phyloP scores from a whole-genome alignment of 2,329 filamentous ascomycete genomes.

The Diaporthe velutina region DNA sequence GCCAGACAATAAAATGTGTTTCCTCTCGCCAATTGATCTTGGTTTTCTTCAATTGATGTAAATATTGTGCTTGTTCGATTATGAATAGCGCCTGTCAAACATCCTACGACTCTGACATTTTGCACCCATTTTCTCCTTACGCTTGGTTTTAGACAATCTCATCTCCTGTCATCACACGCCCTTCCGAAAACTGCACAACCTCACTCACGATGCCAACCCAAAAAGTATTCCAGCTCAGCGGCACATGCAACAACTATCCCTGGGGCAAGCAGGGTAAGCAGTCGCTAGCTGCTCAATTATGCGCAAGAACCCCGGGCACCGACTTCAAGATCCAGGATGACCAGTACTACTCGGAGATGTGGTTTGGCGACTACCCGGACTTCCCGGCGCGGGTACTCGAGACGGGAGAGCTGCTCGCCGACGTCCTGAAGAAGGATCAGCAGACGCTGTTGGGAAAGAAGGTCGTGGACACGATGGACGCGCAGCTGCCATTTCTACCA shows the following conservation, averaged over 20 bases:
- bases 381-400: constrained; percentile 74
- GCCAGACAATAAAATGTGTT: not conserved
- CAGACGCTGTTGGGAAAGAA: constrained; percentile 73
- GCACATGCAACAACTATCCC: constrained; percentile 70
- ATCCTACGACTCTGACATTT: constrained; percentile 3
- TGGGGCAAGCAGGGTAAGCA: constrained; percentile 79
- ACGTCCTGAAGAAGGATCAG: constrained; percentile 73
- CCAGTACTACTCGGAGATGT: constrained; percentile 75
- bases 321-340: constrained; percentile 74
- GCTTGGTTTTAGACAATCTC: not conserved
- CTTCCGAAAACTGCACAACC: not conserved
- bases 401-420: constrained; percentile 73
- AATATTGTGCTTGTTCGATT: too few relatives aligned
- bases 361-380: constrained; percentile 83
- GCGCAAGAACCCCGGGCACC: constrained; percentile 73
- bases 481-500: constrained; percentile 78
- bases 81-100: not conserved
- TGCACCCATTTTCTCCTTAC: constrained; percentile 14
- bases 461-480: constrained; percentile 71
- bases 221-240: constrained; percentile 59
- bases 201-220: constrained; percentile 26
- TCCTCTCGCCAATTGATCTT: not conserved
- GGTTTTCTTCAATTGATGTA: not conserved
- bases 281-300: constrained; percentile 75
- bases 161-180: too few relatives aligned